A percentile compares a stretch with the other conserved stretches of the same genome.
These are phyloP conservation scores for Debaryomyces robertsiae DNA, from an alignment of 1,139 yeast genomes.

Conservation along the genomic window DNA sequence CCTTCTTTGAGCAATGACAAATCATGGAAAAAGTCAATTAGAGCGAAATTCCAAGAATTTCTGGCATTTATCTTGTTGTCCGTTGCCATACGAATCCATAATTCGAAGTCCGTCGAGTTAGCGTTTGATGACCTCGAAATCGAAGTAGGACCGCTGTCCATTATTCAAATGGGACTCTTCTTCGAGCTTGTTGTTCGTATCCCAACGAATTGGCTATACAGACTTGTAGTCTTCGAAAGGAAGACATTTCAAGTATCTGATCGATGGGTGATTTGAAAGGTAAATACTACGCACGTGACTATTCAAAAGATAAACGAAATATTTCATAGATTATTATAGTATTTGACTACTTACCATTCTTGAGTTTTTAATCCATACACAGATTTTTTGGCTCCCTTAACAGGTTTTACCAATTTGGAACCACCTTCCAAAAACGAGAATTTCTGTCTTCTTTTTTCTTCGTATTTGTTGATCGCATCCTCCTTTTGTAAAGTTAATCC, in stretches of 20 bases:
- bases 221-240: no score
- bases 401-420: conserved; percentile 64
- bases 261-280: conserved; percentile 8
- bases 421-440: conserved; percentile 94
- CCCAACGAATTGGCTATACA: no score
- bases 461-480: conserved; percentile 70
- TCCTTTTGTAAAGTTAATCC: conserved; percentile 94
- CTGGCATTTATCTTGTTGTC: conserved; percentile 41
- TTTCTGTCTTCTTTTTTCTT: conserved; percentile 69
- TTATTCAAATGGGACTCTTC: background rate
- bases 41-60: conserved; percentile 71
- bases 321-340: background rate
- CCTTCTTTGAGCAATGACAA: conserved; percentile 59
- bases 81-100: conserved; percentile 37
- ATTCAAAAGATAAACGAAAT: background rate
- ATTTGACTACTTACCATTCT: conserved; percentile 64
- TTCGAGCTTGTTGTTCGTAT: no score
- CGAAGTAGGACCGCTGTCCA: conserved; percentile 6
- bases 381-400: conserved; percentile 69
- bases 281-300: conserved; percentile 7
- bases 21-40: conserved; percentile 77
- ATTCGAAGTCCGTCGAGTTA: conserved; percentile 25
- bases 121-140: conserved; percentile 1
- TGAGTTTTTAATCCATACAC: conserved; percentile 70
- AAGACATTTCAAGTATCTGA: background rate